Conservation (phyloP, 1,284 basidiomycete genomes). For the Ustilago esculenta region DNA sequence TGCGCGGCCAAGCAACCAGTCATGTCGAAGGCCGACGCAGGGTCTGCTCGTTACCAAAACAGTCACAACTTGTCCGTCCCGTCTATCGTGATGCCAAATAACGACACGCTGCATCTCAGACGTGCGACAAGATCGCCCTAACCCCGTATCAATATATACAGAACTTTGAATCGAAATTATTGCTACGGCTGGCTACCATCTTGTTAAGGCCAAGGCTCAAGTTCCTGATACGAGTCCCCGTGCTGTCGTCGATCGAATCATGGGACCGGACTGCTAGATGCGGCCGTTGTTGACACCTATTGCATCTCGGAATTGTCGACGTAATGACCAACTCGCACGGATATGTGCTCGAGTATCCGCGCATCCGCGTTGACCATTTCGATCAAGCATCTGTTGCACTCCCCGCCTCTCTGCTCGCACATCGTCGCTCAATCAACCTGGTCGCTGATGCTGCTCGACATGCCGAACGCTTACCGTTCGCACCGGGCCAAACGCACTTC, state of each 20-base stretch:
- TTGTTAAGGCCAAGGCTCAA: too few species aligned
- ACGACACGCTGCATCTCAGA: background rate
- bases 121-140: too few species aligned
- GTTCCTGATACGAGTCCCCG: too few species aligned
- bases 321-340: slow-evolving; percentile 51
- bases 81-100: background rate
- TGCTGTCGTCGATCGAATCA: too few species aligned
- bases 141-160: too few species aligned
- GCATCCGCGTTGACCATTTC: slow-evolving; percentile 58
- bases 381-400: slow-evolving; percentile 36
- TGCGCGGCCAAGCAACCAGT: too few species aligned
- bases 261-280: too few species aligned
- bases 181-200: too few species aligned
- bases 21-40: slow-evolving; percentile 42
- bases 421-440: slow-evolving; percentile 13
- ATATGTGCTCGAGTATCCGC: slow-evolving; percentile 59
- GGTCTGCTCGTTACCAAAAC: slow-evolving; percentile 28
- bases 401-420: slow-evolving; percentile 36
- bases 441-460: background rate
- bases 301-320: background rate
- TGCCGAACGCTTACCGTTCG: slow-evolving; percentile 15
- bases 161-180: too few species aligned
- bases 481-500: slow-evolving; percentile 40
- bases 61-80: too few species aligned
- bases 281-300: too few species aligned